phyloP scores from a whole-genome alignment of 495 filamentous ascomycete species.

The Penicillium bialowiezense region DNA sequence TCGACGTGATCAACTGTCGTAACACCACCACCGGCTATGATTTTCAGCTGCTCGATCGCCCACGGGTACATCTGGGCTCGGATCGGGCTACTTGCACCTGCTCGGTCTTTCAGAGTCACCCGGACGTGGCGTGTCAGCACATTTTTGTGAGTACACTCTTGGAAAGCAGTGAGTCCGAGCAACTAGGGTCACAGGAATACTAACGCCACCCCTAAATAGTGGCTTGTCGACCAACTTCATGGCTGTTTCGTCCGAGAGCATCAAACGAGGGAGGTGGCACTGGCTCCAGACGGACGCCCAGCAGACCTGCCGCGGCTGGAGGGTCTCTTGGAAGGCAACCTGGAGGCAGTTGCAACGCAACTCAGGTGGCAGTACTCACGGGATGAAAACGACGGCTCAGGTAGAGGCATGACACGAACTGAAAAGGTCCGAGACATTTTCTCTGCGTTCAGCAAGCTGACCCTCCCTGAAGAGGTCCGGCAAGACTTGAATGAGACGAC shows the following conservation, averaged over 20 bases:
- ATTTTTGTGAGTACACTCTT: conserved; percentile 40
- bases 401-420: conserved; percentile 33
- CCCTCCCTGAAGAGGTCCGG: conserved; percentile 47
- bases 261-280: conserved; percentile 23
- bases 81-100: conserved; percentile 38
- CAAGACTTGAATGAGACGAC: conserved; percentile 34
- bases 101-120: conserved; percentile 25
- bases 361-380: conserved; percentile 39
- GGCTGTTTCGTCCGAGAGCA: conserved; percentile 28
- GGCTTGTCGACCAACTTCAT: conserved; percentile 47
- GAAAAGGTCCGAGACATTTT: conserved; percentile 48
- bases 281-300: conserved; percentile 35
- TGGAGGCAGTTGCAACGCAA: conserved; percentile 35
- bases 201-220: conserved; percentile 23
- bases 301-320: conserved; percentile 34
- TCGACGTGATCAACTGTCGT: conserved; percentile 37
- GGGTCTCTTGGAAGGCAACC: conserved; percentile 34
- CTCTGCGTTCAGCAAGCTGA: conserved; percentile 43
- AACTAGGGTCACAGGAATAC: not conserved
- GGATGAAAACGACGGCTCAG: conserved; percentile 19
- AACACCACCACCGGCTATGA: conserved; percentile 29
- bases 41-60: conserved; percentile 35
- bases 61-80: conserved; percentile 29
- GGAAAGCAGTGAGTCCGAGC: not conserved
- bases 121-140: conserved; percentile 42